Base-by-base conservation (phyloP, 2,329 filamentous ascomycete species). In the Tolypocladium capitatum region DNA sequence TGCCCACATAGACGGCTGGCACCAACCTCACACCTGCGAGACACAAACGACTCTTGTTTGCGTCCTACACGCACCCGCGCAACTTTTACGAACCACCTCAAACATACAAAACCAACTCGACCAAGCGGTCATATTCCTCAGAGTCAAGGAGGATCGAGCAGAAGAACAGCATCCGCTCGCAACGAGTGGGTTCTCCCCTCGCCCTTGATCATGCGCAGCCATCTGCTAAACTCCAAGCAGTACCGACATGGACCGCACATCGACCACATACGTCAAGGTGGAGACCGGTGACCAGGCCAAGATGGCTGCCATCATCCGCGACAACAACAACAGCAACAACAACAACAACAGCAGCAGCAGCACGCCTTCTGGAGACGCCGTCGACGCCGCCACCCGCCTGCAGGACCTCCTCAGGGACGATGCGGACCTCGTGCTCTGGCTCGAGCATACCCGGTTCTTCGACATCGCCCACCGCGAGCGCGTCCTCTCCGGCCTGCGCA, bases 381-480 rank as follows among this genome's bases (percentile, higher is more conserved):
- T 21, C 10, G 24, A 30, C 38, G 30, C 18, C 5, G 38, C 38
- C 16, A 16, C 14, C n/a, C 16, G 9, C 11, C 38, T 49, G 24
- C 21, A 30, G n/a, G 33, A 10, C 6, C 46, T 53, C 3, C 28
- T 51, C 45, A 6, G 14, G 35, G 28, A 41, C 9, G 47, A 58
- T 27, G 27, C 49, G 8, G 57, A 59, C 10, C 36, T 60, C 27
- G 40, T 33, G n/a, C 48, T 55, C 14, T 60, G 58, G 58, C 50
- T 60, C 14, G 44, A 56, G n/a, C 47, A 58, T 27, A 60, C 58
- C 2, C 44, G 57, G 18, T 60, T 48, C 46, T 58, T 56, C 43
- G 52, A 60, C 40, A 2, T 35, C 11, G 42, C 45, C 4, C 46
- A 56, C 32, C 54, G 58, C 18, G 47, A 43, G 4, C 50, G 46